These are phyloP conservation scores for Penicillium sclerotiorum DNA, from an alignment of 2,329 filamentous ascomycete genomes.

Conservation along the genomic window DNA sequence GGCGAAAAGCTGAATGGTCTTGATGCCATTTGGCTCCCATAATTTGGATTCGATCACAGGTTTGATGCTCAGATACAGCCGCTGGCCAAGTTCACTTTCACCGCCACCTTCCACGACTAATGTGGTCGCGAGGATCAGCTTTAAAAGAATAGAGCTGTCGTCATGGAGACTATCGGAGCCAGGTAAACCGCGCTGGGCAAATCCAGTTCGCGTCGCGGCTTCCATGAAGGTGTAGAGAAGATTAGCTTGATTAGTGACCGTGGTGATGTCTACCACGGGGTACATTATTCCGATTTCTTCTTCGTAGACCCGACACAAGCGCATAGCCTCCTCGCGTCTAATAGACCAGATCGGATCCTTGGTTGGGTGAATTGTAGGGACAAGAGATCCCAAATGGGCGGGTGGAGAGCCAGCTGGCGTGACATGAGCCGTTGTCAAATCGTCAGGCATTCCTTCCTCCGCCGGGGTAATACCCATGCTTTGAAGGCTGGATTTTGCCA, in stretches of 20 bases:
- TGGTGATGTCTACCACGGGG: conserved; percentile 75
- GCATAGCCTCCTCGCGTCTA: conserved; percentile 75
- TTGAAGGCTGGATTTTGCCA: conserved; percentile 82
- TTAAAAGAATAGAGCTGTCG: conserved; percentile 71
- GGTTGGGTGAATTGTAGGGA: conserved; percentile 46
- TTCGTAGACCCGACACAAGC: conserved; percentile 77
- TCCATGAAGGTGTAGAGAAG: conserved; percentile 74
- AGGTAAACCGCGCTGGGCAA: conserved; percentile 57
- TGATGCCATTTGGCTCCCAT: conserved; percentile 59
- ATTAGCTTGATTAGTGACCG: conserved; percentile 69
- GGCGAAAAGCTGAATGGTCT: conserved; percentile 60
- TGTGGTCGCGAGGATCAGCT: conserved; percentile 79
- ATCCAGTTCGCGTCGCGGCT: conserved; percentile 60
- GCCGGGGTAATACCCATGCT: conserved; percentile 80
- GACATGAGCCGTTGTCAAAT: conserved; percentile 53
- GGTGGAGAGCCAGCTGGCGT: conserved; percentile 55
- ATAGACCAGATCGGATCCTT: conserved; percentile 82
- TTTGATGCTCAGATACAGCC: conserved; percentile 76
- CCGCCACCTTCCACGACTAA: conserved; percentile 78
- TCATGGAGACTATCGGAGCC: conserved; percentile 64
- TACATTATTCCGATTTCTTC: conserved; percentile 95
- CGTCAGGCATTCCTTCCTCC: conserved; percentile 65
- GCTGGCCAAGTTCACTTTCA: conserved; percentile 71
- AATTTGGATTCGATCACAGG: conserved; percentile 67
- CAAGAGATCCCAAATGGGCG: conserved; percentile 33